Conservation (phyloP, 2,329 filamentous ascomycete species). For the Ophiostoma sp. region DNA sequence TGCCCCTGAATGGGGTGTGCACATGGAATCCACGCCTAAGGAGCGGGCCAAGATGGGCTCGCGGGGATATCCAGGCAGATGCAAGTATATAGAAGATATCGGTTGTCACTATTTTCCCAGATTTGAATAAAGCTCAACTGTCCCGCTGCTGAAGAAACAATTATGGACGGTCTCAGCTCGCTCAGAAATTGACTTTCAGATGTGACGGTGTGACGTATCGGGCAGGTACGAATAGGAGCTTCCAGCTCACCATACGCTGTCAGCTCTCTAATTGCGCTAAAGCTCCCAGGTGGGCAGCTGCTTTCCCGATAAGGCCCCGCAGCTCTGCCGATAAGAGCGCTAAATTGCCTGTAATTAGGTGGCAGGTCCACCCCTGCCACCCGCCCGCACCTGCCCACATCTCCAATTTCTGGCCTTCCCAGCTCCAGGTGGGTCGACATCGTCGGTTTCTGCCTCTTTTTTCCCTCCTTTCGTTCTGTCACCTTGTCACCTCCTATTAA, state of each 20-base stretch:
- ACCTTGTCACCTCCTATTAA: neutral
- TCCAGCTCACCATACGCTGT: neutral
- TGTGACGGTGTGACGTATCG: neutral
- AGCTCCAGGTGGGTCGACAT: slow-evolving; percentile 20
- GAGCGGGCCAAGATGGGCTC: no score
- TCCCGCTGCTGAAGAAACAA: neutral
- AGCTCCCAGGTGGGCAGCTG: neutral
- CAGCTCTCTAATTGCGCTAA: neutral
- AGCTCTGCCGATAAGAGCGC: neutral
- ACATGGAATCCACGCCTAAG: neutral
- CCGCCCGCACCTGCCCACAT: slow-evolving; percentile 16
- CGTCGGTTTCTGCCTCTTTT: neutral
- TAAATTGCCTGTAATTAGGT: neutral
- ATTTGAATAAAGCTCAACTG: no score
- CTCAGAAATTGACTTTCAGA: neutral
- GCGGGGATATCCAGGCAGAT: no score
- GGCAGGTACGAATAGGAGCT: neutral
- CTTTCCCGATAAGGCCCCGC: slow-evolving; percentile 3
- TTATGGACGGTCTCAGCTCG: no score
- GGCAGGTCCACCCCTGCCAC: slow-evolving; percentile 21
- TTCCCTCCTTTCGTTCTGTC: neutral
- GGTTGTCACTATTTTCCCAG: neutral
- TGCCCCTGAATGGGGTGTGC: neutral
- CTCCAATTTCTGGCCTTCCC: slow-evolving; percentile 15
- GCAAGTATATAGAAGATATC: no score